Percentiles rank a stretch among this genome's conserved stretches.
phyloP scores from a whole-genome alignment of 139 green algal species.

The Tetradesmus obliquus region DNA sequence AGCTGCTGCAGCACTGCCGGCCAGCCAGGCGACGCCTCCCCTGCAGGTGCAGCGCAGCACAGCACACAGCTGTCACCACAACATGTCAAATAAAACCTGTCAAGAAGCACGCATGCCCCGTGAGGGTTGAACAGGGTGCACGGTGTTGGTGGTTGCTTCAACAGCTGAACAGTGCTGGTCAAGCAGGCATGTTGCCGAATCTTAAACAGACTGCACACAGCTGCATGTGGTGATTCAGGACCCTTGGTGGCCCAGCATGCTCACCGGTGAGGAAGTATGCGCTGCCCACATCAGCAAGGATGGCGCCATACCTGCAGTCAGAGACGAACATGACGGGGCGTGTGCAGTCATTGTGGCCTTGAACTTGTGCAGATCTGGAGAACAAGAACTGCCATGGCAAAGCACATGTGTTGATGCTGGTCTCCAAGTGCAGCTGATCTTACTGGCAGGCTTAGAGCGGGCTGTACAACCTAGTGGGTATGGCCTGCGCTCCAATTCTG shows the following conservation, averaged over 20 bases:
- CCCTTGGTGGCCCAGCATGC: background rate
- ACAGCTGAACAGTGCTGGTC: too few relatives aligned
- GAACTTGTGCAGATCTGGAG: too few relatives aligned
- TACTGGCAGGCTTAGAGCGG: too few relatives aligned
- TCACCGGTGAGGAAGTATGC: conserved; percentile 49
- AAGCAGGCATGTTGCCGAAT: background rate
- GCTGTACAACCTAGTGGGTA: too few relatives aligned
- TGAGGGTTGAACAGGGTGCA: too few relatives aligned
- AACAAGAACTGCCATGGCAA: too few relatives aligned
- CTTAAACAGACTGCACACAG: background rate
- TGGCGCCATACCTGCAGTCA: background rate
- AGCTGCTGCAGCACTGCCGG: background rate
- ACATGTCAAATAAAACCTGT: background rate
- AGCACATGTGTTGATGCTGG: too few relatives aligned
- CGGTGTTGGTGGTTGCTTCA: too few relatives aligned
- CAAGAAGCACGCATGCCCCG: background rate
- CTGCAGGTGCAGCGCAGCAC: background rate
- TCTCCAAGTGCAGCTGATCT: too few relatives aligned
- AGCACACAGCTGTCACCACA: background rate
- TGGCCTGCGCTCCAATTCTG: too few relatives aligned
- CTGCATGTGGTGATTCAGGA: background rate
- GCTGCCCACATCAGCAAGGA: conserved; percentile 56
- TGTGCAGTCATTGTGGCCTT: too few relatives aligned
- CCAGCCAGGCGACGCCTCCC: background rate
- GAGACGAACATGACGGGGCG: too few relatives aligned